Conservation (phyloP, 768 basidiomycete genomes). For the Agaricus subrufescens region DNA sequence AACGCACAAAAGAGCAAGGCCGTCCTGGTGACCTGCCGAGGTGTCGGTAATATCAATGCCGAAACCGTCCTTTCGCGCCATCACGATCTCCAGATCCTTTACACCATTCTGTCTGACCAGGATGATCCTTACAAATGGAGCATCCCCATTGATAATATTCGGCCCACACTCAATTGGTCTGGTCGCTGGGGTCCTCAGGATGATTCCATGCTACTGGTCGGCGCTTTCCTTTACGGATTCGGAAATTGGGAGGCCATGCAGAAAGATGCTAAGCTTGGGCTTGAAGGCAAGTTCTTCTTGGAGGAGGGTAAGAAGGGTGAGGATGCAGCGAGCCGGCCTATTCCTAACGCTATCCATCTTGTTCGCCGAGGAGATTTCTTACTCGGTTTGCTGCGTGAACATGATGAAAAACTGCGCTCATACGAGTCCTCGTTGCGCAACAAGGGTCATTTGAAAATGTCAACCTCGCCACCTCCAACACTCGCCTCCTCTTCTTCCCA, state of each 20-base stretch:
- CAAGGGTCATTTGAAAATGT: conserved; percentile 61
- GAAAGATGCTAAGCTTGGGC: conserved; percentile 77
- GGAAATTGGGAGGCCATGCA: conserved; percentile 96
- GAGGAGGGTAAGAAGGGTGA: conserved; percentile 96
- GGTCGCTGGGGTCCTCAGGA: conserved; percentile 92
- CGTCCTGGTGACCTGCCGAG: conserved; percentile 85
- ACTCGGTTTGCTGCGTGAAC: conserved; percentile 75
- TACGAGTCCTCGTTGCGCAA: conserved; percentile 77
- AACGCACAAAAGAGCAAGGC: conserved; percentile 97
- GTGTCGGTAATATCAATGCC: conserved; percentile 92
- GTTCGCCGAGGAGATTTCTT: conserved; percentile 96
- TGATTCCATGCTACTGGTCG: conserved; percentile 92
- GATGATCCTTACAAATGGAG: conserved; percentile 79
- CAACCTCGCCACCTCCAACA: conserved; percentile 63
- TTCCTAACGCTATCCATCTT: conserved; percentile 97
- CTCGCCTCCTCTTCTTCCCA: conserved; percentile 66
- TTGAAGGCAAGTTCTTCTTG: conserved; percentile 94
- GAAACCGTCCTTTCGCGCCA: conserved; percentile 91
- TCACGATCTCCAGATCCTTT: conserved; percentile 85
- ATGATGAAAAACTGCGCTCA: conserved; percentile 87
- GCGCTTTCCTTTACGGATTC: conserved; percentile 90
- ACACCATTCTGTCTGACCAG: conserved; percentile 67
- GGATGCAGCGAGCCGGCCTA: conserved; percentile 78
- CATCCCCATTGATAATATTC: conserved; percentile 89
- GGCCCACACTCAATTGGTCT: conserved; percentile 94